Evolutionary conservation across 495 filamentous ascomycete genomes (phyloP).

Genomic region (Xanthoparmelia taractica): DNA sequence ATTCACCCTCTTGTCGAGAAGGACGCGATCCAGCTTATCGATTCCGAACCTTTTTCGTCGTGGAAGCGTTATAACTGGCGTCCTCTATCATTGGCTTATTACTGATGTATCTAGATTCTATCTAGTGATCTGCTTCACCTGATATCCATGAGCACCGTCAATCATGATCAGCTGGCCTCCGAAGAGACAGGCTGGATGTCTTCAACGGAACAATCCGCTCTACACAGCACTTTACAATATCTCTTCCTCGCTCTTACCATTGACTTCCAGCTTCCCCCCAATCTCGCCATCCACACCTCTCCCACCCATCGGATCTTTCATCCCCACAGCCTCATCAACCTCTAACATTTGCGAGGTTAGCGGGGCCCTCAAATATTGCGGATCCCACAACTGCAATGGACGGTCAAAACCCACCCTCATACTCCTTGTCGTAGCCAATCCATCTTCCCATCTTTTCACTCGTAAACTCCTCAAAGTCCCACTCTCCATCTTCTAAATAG

Average conservation of each 20-base stretch:
- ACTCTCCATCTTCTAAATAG: conserved; percentile 59
- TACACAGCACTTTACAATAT: conserved; percentile 32
- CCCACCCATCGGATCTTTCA: conserved; percentile 24
- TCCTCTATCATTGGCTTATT: neutral
- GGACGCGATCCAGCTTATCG: too few species aligned
- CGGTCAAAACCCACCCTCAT: conserved; percentile 18
- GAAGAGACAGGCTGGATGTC: neutral
- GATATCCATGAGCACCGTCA: neutral
- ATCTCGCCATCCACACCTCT: conserved; percentile 18
- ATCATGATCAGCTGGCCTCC: neutral
- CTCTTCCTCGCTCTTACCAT: conserved; percentile 23
- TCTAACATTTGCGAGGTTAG: conserved; percentile 10
- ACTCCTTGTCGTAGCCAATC: conserved; percentile 36
- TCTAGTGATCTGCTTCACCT: neutral
- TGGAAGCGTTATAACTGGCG: neutral
- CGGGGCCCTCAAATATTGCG: neutral
- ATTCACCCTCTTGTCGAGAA: too few species aligned
- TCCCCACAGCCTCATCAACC: conserved; percentile 23
- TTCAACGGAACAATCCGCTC: neutral
- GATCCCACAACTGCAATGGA: conserved; percentile 6
- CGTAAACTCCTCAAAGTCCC: conserved; percentile 73
- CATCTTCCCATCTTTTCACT: conserved; percentile 57
- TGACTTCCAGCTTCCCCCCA: conserved; percentile 11
- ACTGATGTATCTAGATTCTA: neutral
- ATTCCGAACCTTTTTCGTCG: too few species aligned